Conservation (phyloP, 2,329 filamentous ascomycete species). For the Orbilia oligospora region DNA sequence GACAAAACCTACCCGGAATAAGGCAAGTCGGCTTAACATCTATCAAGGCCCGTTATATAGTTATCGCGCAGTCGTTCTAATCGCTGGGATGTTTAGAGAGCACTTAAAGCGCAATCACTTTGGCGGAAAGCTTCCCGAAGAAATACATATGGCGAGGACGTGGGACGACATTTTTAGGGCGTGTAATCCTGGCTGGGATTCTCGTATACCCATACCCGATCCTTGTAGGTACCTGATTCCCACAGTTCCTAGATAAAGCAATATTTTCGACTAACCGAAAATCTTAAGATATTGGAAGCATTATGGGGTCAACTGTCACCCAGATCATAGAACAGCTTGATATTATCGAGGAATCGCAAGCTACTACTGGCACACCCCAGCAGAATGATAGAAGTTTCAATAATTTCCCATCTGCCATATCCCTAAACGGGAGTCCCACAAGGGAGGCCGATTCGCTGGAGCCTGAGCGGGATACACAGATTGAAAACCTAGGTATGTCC, state of each 20-base stretch:
- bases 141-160: neutral
- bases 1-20: slow-evolving; percentile 10
- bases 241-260: neutral
- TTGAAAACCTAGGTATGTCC: too few species aligned
- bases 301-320: too few species aligned
- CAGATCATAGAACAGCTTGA: too few species aligned
- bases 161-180: slow-evolving; percentile 8
- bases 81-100: too few species aligned
- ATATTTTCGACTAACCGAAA: neutral
- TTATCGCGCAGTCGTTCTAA: too few species aligned
- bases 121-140: neutral
- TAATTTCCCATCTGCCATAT: too few species aligned
- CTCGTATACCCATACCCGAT: neutral
- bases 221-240: neutral
- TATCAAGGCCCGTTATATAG: neutral
- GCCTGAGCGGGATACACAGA: too few species aligned
- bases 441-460: too few species aligned
- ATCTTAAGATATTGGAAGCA: neutral
- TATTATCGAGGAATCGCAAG: too few species aligned
- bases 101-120: slow-evolving; percentile 27
- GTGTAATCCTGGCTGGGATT: slow-evolving; percentile 17
- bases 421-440: too few species aligned
- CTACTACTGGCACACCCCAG: too few species aligned
- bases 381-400: too few species aligned
- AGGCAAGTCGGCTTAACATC: neutral